Evolutionary conservation across 345 rosid species (phyloP).

Genomic region (Anastatica hierochuntica): DNA sequence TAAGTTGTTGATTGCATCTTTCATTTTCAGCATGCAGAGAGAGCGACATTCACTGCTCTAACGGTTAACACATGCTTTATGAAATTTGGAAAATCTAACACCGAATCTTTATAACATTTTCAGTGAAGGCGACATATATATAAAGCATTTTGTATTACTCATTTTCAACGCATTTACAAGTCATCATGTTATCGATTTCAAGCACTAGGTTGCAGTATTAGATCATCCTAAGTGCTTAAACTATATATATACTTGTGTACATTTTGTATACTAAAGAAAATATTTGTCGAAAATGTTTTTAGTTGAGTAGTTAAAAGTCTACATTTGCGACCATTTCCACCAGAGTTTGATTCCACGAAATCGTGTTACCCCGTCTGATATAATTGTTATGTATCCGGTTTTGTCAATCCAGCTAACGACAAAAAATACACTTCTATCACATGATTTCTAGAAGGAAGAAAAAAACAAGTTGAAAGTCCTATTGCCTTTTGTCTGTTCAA

Average conservation of each 20-base stretch:
- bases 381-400: too few relatives aligned
- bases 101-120: conserved; percentile 32
- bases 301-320: too few relatives aligned
- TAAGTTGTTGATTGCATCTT: conserved; percentile 21
- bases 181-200: neutral
- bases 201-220: neutral
- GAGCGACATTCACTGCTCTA: conserved; percentile 26
- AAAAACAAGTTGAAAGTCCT: neutral
- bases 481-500: conserved; percentile 24
- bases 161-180: conserved; percentile 9
- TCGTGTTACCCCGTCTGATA: too few relatives aligned
- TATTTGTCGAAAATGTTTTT: too few relatives aligned
- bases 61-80: conserved; percentile 18
- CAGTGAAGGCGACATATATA: conserved; percentile 12
- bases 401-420: too few relatives aligned
- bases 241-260: neutral
- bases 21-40: conserved; percentile 27
- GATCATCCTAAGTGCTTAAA: neutral
- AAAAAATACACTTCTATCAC: neutral
- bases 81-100: conserved; percentile 23
- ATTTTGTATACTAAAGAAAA: neutral
- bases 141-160: conserved; percentile 2
- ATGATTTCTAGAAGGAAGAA: neutral
- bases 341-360: too few relatives aligned
- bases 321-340: too few relatives aligned